Evolutionary conservation across 1,284 basidiomycete species (phyloP), one percentile per base, ranked within the genome.

Genomic region (Rhodotorula sp.): DNA sequence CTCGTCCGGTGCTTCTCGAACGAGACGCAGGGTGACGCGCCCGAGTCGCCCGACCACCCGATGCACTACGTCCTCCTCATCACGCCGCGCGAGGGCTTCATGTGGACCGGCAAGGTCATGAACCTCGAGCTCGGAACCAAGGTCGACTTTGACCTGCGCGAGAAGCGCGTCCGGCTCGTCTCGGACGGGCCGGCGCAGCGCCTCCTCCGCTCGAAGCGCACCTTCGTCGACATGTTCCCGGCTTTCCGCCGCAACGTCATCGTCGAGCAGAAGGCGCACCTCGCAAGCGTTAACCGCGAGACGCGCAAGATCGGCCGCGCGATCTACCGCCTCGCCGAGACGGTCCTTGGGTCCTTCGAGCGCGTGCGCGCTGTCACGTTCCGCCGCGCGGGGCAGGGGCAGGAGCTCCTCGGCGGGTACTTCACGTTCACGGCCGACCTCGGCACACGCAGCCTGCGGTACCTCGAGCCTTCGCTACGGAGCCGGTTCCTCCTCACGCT

Each of bases 351-450:
- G 73, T 94, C 94, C 2, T 91, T 94, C 27, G 89, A 91, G 75
- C 87, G 90, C 67, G 91, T 97, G 21, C 88, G 90, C 34, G 69
- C 69, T 25, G 78, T 78, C 41, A 71, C 76, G 48, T 53, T 59
- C 46, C 64, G 71, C 74, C 85, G 84, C 32, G 87, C 89, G 2
- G 84, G 95, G 54, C 84, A 84, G 58, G 84, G 87, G 27, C 85
- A 88, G 0, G 96, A 97, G 74, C 84, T 98, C 53, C 86, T 97
- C 69, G 93, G 96, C 78, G 95, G 92, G 80, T 99, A 96, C 91
- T 99, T 94, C 80, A 85, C 89, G 55, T 99, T 98, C 80, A 94
- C 95, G n/a, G 94, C 95, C 3, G 85, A 87, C 74, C 92, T 96
- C 79, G 93, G 93, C 1, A 89, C 91, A 69, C 90, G 94, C 73